Evolutionary conservation across 2,329 filamentous ascomycete species (phyloP).

Genomic region (Colletotrichum cordylinicola): DNA sequence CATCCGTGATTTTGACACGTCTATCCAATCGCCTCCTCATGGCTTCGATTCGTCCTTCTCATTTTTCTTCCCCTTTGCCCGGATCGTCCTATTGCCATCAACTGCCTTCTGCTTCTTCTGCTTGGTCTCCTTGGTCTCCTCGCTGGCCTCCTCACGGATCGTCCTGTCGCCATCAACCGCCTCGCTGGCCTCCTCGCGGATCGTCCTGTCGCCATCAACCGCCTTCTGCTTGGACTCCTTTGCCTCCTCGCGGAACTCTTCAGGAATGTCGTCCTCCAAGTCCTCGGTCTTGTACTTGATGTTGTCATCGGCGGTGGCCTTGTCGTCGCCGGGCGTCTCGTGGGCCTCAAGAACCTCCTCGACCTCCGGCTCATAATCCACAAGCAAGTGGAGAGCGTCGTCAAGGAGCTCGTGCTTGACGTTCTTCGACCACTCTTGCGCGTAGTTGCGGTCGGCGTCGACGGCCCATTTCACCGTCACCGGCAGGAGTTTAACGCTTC

Average conservation of each 20-base stretch:
- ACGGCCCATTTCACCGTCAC: conserved; percentile 60
- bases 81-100: no score
- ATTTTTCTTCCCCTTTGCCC: background rate
- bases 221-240: background rate
- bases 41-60: background rate
- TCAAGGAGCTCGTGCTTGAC: conserved; percentile 54
- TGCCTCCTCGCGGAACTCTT: background rate
- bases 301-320: background rate
- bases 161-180: background rate
- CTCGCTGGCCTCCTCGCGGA: background rate
- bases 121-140: background rate
- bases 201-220: background rate
- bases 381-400: background rate
- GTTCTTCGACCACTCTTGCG: conserved; percentile 55
- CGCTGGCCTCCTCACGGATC: background rate
- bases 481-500: conserved; percentile 33
- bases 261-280: background rate
- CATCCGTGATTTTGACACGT: background rate
- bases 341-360: background rate
- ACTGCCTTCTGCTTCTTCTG: no score
- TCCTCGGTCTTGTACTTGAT: background rate
- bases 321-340: background rate
- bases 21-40: background rate
- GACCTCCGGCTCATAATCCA: background rate
- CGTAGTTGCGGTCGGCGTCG: conserved; percentile 51